phyloP scores from a whole-genome alignment of 2,329 filamentous ascomycete genomes.

The Fusarium sp. region DNA sequence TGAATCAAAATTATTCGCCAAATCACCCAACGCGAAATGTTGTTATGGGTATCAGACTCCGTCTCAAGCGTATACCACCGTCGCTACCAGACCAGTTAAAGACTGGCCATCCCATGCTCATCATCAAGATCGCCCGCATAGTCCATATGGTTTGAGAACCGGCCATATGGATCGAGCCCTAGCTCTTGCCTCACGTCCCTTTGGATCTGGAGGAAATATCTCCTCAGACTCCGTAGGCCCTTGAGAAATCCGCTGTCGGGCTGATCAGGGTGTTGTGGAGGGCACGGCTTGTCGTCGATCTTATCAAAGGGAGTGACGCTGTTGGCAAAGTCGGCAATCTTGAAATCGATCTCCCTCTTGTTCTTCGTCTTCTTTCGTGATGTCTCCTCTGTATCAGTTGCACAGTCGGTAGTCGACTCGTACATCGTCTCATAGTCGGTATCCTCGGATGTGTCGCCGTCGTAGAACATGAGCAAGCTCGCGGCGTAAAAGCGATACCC shows the following conservation, averaged over 20 bases:
- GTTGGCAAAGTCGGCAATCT: slow-evolving; percentile 99
- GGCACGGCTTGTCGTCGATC: slow-evolving; percentile 75
- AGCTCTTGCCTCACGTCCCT: slow-evolving; percentile 76
- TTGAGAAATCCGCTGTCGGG: slow-evolving; percentile 92
- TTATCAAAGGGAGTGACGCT: slow-evolving; percentile 91
- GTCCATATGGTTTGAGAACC: slow-evolving; percentile 42
- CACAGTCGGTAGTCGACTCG: slow-evolving; percentile 71
- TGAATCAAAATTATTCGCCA: slow-evolving; percentile 34
- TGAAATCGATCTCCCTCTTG: slow-evolving; percentile 83
- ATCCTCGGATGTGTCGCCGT: slow-evolving; percentile 78
- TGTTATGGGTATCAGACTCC: slow-evolving; percentile 42
- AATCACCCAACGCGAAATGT: slow-evolving; percentile 23
- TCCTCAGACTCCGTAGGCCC: slow-evolving; percentile 81
- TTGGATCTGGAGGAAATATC: slow-evolving; percentile 91
- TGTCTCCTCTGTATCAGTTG: slow-evolving; percentile 71
- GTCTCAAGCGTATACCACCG: slow-evolving; percentile 24
- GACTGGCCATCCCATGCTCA: slow-evolving; percentile 54
- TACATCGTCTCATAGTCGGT: slow-evolving; percentile 66
- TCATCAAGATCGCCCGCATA: slow-evolving; percentile 48
- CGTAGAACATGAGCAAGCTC: slow-evolving; percentile 95
- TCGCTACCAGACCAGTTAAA: slow-evolving; percentile 40
- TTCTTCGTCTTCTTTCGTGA: slow-evolving; percentile 63
- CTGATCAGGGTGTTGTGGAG: slow-evolving; percentile 83
- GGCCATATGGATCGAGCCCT: slow-evolving; percentile 59
- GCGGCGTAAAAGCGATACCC: slow-evolving; percentile 97